These are phyloP conservation scores for Anisodus acutangulus DNA, from an alignment of 257 asterid species.

Conservation along the genomic window DNA sequence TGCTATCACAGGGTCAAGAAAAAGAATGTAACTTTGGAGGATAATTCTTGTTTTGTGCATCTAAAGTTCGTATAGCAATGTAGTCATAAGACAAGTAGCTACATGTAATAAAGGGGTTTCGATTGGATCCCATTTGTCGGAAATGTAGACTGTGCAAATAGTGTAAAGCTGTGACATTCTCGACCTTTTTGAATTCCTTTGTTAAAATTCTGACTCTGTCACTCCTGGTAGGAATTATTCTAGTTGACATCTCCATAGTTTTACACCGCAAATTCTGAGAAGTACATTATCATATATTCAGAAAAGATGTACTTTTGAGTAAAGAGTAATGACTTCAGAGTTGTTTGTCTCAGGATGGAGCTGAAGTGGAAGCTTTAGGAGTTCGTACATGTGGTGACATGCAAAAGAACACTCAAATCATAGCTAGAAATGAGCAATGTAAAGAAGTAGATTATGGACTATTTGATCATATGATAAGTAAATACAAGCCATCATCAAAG, in stretches of 20 bases:
- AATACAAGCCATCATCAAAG: constrained; percentile 38
- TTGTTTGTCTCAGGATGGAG: constrained; percentile 51
- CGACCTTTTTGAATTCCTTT: neutral
- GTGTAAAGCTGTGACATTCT: neutral
- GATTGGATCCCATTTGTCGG: neutral
- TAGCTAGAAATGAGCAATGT: constrained; percentile 35
- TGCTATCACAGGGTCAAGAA: neutral
- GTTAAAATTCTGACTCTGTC: neutral
- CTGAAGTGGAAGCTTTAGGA: constrained; percentile 35
- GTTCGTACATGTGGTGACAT: constrained; percentile 34
- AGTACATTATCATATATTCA: neutral
- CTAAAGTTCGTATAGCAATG: neutral
- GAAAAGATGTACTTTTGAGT: neutral
- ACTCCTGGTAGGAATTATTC: neutral
- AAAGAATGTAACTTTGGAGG: neutral
- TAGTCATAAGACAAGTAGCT: neutral
- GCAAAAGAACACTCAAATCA: constrained; percentile 34
- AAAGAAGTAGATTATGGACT: constrained; percentile 39
- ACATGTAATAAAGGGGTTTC: neutral
- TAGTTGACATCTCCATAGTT: neutral
- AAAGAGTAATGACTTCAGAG: neutral
- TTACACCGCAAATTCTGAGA: neutral
- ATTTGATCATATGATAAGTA: constrained; percentile 39
- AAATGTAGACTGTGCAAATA: neutral
- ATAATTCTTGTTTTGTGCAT: neutral